A percentile compares a stretch with the other conserved stretches of the same genome.
Evolutionary conservation across 768 basidiomycete genomes (phyloP).

Genomic region (Kwoniella pini): DNA sequence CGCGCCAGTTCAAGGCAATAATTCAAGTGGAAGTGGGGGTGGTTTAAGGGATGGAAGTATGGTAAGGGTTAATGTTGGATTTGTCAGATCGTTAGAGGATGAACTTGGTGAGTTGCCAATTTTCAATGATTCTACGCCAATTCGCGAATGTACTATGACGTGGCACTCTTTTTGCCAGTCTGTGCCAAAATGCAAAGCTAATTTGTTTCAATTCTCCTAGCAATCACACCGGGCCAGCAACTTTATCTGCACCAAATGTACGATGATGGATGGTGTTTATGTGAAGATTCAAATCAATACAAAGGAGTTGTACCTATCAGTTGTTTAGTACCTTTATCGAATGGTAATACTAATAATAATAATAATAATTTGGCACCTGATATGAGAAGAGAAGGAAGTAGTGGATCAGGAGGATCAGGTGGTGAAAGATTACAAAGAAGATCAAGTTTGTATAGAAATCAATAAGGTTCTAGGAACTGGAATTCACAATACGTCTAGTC

Average conservation of each 20-base stretch:
- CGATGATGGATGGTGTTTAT: constrained; percentile 54
- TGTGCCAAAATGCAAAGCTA: no score
- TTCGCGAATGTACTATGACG: no score
- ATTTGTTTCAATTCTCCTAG: constrained; percentile 13
- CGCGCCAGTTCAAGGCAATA: neutral
- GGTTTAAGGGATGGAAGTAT: constrained; percentile 43
- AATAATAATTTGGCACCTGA: neutral
- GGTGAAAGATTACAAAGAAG: constrained; percentile 16
- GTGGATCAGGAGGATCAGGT: neutral
- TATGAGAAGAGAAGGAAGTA: constrained; percentile 15
- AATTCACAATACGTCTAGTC: no score
- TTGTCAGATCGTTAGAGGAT: constrained; percentile 51
- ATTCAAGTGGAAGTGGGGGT: neutral
- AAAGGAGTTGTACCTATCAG: constrained; percentile 50
- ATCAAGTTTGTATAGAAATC: constrained; percentile 22
- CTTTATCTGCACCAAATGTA: constrained; percentile 51
- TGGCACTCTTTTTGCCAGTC: neutral
- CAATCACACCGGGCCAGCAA: constrained; percentile 49
- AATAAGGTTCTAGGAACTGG: neutral
- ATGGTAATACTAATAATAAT: neutral
- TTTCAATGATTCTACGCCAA: neutral
- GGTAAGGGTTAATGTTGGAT: constrained; percentile 51
- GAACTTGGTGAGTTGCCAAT: constrained; percentile 49
- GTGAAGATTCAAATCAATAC: constrained; percentile 45
- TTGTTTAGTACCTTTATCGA: constrained; percentile 45